A percentile compares a stretch with the other conserved stretches of the same genome.
Evolutionary conservation across 139 green algal genomes (phyloP).

Genomic region (Picochlorum sp.): DNA sequence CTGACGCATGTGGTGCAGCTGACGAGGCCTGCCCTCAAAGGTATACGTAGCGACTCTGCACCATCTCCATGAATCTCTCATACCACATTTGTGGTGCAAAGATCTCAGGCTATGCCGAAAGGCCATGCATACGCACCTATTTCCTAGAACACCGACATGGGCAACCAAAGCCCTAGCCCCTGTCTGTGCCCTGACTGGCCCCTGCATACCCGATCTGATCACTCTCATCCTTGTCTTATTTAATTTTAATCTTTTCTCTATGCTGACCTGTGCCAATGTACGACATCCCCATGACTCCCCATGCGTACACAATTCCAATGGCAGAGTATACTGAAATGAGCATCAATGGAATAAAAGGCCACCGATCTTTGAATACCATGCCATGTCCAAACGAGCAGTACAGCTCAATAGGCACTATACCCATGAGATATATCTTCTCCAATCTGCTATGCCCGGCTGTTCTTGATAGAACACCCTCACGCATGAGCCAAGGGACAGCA

Average conservation of each 20-base stretch:
- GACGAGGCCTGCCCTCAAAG: no score
- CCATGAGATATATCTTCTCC: constrained; percentile 36
- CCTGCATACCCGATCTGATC: no score
- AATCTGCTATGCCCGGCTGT: not conserved
- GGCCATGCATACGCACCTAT: no score
- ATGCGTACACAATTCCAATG: constrained; percentile 41
- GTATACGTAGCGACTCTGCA: no score
- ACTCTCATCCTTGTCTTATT: no score
- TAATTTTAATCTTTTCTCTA: not conserved
- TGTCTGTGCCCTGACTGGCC: no score
- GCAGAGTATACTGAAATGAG: constrained; percentile 69
- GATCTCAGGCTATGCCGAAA: no score
- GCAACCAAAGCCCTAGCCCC: no score
- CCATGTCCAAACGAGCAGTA: constrained; percentile 44
- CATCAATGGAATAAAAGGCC: constrained; percentile 85
- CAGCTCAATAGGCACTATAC: constrained; percentile 60
- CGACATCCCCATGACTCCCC: constrained; percentile 10
- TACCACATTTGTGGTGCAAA: no score
- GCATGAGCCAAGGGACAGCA: constrained; percentile 8
- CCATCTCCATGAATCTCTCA: no score
- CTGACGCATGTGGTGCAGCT: no score
- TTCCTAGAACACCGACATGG: no score
- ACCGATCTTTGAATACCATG: constrained; percentile 20
- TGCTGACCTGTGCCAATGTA: not conserved
- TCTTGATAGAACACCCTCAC: not conserved